Conservation (phyloP, 768 basidiomycete genomes). For the Trametes gibbosa region DNA sequence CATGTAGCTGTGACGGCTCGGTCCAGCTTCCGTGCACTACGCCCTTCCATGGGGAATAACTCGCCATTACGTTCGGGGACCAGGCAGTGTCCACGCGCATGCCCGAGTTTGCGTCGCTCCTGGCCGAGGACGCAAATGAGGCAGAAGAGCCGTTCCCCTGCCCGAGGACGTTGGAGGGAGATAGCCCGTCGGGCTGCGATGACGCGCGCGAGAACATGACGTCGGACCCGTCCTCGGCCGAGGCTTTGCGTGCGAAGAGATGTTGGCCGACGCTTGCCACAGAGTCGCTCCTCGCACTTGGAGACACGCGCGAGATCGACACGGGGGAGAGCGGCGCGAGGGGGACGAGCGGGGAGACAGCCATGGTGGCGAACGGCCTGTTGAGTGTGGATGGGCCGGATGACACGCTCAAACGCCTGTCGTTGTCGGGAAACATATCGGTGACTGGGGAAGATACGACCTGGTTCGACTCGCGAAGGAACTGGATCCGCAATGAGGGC, state of each 20-base stretch:
- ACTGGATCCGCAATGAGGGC: conserved; percentile 14
- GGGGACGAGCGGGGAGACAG: not conserved
- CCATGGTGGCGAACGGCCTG: conserved; percentile 14
- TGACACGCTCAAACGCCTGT: not conserved
- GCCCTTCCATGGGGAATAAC: conserved; percentile 16
- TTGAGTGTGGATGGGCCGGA: conserved; percentile 6
- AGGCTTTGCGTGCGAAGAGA: conserved; percentile 14
- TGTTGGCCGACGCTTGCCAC: conserved; percentile 8
- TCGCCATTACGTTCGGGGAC: conserved; percentile 14
- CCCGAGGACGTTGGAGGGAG: not conserved
- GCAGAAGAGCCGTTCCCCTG: conserved; percentile 1
- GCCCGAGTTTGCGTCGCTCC: not conserved
- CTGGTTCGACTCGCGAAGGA: conserved; percentile 10
- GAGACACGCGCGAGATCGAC: not conserved
- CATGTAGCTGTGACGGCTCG: not conserved
- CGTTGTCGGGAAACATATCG: not conserved
- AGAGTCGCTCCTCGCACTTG: not conserved
- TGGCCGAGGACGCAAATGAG: not conserved
- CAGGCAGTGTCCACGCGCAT: conserved; percentile 6
- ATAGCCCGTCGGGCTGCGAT: conserved; percentile 3
- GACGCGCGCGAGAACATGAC: conserved; percentile 11
- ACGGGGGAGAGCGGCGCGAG: conserved; percentile 1
- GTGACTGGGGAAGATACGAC: conserved; percentile 8
- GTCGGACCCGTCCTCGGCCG: conserved; percentile 1
- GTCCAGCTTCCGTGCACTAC: conserved; percentile 1